Evolutionary conservation across 345 rosid species (phyloP).

Genomic region (Salix udensis): DNA sequence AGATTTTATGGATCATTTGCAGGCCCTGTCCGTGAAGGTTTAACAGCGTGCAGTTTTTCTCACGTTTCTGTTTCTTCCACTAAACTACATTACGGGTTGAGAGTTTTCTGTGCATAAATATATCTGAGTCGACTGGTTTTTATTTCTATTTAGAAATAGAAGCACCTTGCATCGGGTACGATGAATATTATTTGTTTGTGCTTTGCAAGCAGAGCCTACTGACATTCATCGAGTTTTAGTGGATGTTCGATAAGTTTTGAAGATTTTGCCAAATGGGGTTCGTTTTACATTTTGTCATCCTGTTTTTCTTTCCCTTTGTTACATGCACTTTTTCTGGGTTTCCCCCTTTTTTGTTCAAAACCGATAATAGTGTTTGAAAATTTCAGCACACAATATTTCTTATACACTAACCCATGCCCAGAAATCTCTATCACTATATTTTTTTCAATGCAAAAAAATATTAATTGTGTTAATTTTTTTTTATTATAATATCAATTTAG

Average conservation of each 20-base stretch:
- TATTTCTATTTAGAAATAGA: background rate
- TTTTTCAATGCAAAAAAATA: too few species aligned
- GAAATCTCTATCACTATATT: too few species aligned
- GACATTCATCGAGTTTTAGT: background rate
- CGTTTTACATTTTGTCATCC: background rate
- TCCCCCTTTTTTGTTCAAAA: too few species aligned
- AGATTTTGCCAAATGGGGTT: background rate
- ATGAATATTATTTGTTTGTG: background rate
- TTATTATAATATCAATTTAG: too few species aligned
- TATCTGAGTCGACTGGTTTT: background rate
- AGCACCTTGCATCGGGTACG: background rate
- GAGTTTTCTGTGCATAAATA: background rate
- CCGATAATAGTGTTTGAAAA: background rate
- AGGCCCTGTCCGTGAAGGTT: constrained; percentile 68
- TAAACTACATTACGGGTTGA: background rate
- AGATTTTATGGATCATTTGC: constrained; percentile 77
- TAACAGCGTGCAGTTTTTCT: constrained; percentile 12
- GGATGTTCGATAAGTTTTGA: background rate
- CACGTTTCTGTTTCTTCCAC: background rate
- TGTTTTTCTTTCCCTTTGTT: background rate
- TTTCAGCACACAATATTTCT: background rate
- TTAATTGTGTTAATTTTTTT: too few species aligned
- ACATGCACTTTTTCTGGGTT: too few species aligned
- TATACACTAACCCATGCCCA: too few species aligned
- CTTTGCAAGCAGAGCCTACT: background rate